Evolutionary conservation across 192 early-diverging fungal genomes (phyloP), one percentile per base, ranked within the genome.

Genomic region (Dissophora ornata): DNA sequence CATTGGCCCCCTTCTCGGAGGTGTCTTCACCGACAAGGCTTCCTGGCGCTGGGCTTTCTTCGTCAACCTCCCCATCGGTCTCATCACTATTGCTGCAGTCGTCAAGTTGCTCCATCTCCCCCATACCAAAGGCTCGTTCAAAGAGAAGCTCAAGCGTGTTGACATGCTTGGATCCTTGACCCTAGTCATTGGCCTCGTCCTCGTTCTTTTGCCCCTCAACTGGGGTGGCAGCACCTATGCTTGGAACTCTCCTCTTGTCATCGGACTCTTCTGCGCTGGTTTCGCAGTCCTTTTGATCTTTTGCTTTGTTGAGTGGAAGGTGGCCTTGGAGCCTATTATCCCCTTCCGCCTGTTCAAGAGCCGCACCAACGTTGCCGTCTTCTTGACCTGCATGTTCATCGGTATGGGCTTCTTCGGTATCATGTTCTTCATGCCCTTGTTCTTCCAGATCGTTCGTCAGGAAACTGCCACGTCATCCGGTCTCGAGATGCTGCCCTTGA

Each of bases 361-460:
- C 63, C 73, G 81, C 9, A 85, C 78, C 38, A 56, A 60, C 15
- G 28, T 63, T 15, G 83, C 82, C 18, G 69, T 82, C 38, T 83
- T 83, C 70, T n/a, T 57, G 11, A 57, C 79, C 18, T 61, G 68
- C 21, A 81, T 84, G 19, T 80, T 73, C 18, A 54, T 81, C 18
- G 83, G 80, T 12, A 79, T 84, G 67, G 59, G 67, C 21, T 82
- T 85, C 71, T 83, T 85, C 49, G 71, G 71, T 28, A 65, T 79
- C 40, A 81, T 88, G n/a, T 95, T 86, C 78, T 97, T 91, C 82
- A 67, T 91, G 28, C 84, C 89, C 1, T 16, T 90, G 24, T 95
- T 85, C 70, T 95, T 92, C 70, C 88, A 92, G 54, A 71, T 94
- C 42, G 91, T 79, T 21, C 60, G 45, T 28, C 74, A 69, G 21